Evolutionary conservation across 768 basidiomycete genomes (phyloP).

Genomic region (Mycena belliarum): DNA sequence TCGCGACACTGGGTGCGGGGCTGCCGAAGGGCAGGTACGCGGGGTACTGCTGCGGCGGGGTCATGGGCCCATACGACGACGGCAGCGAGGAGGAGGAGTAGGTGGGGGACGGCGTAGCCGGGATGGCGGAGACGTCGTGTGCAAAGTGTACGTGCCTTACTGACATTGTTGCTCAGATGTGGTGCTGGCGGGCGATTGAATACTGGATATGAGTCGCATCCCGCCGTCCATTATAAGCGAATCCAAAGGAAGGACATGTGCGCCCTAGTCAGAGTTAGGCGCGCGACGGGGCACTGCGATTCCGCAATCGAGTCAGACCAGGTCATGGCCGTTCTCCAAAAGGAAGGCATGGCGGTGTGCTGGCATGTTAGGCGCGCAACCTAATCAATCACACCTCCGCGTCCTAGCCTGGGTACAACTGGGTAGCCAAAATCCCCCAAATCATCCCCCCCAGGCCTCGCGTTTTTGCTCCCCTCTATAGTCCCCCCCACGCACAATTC

Average conservation of each 20-base stretch:
- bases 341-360: background rate
- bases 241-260: background rate
- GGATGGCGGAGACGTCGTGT: background rate
- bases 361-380: background rate
- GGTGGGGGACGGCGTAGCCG: slow-evolving; percentile 23
- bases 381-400: background rate
- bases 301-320: background rate
- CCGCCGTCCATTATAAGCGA: background rate
- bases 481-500: background rate
- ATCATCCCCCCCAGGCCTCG: background rate
- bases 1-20: background rate
- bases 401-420: too few species aligned
- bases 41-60: slow-evolving; percentile 15
- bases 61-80: slow-evolving; percentile 21
- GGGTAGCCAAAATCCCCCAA: too few species aligned
- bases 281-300: slow-evolving; percentile 12
- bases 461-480: background rate
- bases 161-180: background rate
- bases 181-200: too few species aligned
- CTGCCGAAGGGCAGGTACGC: slow-evolving; percentile 4
- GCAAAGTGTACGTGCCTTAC: slow-evolving; percentile 19
- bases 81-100: slow-evolving; percentile 21
- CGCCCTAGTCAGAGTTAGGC: slow-evolving; percentile 12
- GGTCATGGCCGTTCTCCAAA: background rate
- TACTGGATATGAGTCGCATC: too few species aligned